These are phyloP conservation scores for Nectriaceae sp. DNA, from an alignment of 2,329 filamentous ascomycete species.

Conservation along the genomic window DNA sequence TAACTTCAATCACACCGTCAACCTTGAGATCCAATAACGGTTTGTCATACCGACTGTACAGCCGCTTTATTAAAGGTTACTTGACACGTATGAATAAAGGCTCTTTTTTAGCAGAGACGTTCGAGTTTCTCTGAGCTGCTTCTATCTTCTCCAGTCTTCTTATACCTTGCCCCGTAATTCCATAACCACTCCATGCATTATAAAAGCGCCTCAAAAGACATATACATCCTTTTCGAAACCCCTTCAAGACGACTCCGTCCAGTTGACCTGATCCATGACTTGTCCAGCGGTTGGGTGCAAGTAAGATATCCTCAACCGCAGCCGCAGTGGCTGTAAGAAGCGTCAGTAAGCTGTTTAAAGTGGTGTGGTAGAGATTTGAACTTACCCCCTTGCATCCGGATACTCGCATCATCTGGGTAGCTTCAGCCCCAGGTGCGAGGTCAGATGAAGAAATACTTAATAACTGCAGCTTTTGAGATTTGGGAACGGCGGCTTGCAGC, in stretches of 20 bases:
- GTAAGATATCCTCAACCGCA: slow-evolving; percentile 85
- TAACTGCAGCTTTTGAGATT: slow-evolving; percentile 91
- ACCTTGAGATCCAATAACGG: no score
- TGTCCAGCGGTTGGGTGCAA: slow-evolving; percentile 68
- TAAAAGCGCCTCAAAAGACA: slow-evolving; percentile 6
- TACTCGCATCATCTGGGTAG: slow-evolving; percentile 88
- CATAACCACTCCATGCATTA: slow-evolving; percentile 15
- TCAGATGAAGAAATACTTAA: slow-evolving; percentile 85
- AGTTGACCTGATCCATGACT: slow-evolving; percentile 92
- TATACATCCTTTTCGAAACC: slow-evolving; percentile 3
- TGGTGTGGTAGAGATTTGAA: slow-evolving; percentile 29
- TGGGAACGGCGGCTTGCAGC: slow-evolving; percentile 92
- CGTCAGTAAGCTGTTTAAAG: slow-evolving; percentile 14
- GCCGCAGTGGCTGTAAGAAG: slow-evolving; percentile 68
- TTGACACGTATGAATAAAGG: no score
- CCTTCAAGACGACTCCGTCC: slow-evolving; percentile 72
- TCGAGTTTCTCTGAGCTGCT: no score
- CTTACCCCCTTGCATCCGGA: slow-evolving; percentile 85
- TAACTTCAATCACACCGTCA: no score
- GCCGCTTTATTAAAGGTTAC: no score
- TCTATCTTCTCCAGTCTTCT: slow-evolving; percentile 26
- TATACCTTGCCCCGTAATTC: slow-evolving; percentile 10
- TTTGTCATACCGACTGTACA: no score
- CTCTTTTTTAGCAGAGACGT: no score
- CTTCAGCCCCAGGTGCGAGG: slow-evolving; percentile 75